phyloP scores from a whole-genome alignment of 208 protist species.

The Trypanosoma mega region DNA sequence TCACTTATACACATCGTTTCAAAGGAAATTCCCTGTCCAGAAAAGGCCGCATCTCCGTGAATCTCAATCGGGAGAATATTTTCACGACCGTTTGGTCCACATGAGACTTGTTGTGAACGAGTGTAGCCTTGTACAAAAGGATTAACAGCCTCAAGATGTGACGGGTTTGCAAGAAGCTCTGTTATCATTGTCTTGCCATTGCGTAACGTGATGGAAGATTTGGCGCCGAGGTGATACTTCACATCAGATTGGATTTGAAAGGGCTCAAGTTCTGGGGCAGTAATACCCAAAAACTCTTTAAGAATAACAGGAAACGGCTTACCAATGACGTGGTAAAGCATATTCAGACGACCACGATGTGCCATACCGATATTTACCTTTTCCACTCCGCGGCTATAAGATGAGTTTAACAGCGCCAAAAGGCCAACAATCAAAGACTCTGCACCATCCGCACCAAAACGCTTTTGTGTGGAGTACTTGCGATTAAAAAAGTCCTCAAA shows the following conservation, averaged over 20 bases:
- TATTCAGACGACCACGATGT: slow-evolving; percentile 97
- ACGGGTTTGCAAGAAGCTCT: slow-evolving; percentile 98
- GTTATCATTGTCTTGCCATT: slow-evolving; percentile 91
- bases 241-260: slow-evolving; percentile 97
- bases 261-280: slow-evolving; percentile 56
- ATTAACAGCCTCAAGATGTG: slow-evolving; percentile 99
- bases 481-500: slow-evolving; percentile 95
- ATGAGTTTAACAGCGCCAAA: slow-evolving; percentile 89
- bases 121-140: slow-evolving; percentile 97
- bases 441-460: slow-evolving; percentile 97
- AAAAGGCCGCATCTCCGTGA: slow-evolving; percentile 98
- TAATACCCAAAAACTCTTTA: slow-evolving; percentile 89
- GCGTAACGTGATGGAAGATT: slow-evolving; percentile 56
- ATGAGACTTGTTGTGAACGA: slow-evolving; percentile 91
- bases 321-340: slow-evolving; percentile 96
- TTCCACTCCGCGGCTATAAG: slow-evolving; percentile 86
- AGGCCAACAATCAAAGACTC: slow-evolving; percentile 96
- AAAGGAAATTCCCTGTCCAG: slow-evolving; percentile 97
- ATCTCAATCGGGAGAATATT: slow-evolving; percentile 92
- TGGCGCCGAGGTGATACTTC: slow-evolving; percentile 98
- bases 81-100: slow-evolving; percentile 45
- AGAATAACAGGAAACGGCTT: slow-evolving; percentile 94
- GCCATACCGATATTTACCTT: slow-evolving; percentile 98
- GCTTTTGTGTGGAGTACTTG: slow-evolving; percentile 95
- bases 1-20: slow-evolving; percentile 96